Percentiles rank a stretch among this genome's conserved stretches.
These are phyloP conservation scores for Tetrapyrgos nigripes DNA, from an alignment of 1,284 basidiomycete genomes.

Conservation along the genomic window DNA sequence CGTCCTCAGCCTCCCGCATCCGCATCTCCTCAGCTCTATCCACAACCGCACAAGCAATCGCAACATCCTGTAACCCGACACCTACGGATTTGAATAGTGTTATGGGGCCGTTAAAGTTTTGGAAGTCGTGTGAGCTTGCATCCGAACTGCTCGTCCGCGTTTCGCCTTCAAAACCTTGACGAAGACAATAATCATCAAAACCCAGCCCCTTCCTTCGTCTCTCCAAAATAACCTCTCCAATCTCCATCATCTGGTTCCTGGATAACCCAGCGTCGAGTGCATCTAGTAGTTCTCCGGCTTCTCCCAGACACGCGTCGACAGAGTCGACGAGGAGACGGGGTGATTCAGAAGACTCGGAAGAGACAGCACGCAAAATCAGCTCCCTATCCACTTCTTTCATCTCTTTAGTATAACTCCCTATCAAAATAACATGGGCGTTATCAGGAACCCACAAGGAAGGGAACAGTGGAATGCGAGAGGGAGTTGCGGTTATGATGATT, in stretches of 20 bases:
- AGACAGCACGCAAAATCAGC: slow-evolving; percentile 54
- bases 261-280: slow-evolving; percentile 42
- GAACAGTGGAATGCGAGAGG: slow-evolving; percentile 76
- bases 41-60: slow-evolving; percentile 60
- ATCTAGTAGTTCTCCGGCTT: slow-evolving; percentile 81
- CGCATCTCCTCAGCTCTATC: slow-evolving; percentile 40
- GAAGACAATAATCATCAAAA: too few species aligned
- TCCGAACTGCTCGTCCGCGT: slow-evolving; percentile 20
- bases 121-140: neutral
- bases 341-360: neutral
- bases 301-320: slow-evolving; percentile 65
- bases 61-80: slow-evolving; percentile 78
- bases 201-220: slow-evolving; percentile 27
- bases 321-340: slow-evolving; percentile 73
- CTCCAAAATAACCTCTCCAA: slow-evolving; percentile 61
- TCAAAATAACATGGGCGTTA: slow-evolving; percentile 76
- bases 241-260: slow-evolving; percentile 53
- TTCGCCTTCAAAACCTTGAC: slow-evolving; percentile 29
- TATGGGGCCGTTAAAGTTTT: slow-evolving; percentile 48
- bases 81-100: slow-evolving; percentile 85
- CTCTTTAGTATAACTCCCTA: slow-evolving; percentile 83
- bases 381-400: slow-evolving; percentile 80
- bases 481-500: slow-evolving; percentile 80
- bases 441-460: slow-evolving; percentile 62
- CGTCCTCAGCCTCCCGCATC: slow-evolving; percentile 8